These are phyloP conservation scores for Pseudogymnoascus sp. DNA, from an alignment of 2,329 filamentous ascomycete species.

Conservation along the genomic window DNA sequence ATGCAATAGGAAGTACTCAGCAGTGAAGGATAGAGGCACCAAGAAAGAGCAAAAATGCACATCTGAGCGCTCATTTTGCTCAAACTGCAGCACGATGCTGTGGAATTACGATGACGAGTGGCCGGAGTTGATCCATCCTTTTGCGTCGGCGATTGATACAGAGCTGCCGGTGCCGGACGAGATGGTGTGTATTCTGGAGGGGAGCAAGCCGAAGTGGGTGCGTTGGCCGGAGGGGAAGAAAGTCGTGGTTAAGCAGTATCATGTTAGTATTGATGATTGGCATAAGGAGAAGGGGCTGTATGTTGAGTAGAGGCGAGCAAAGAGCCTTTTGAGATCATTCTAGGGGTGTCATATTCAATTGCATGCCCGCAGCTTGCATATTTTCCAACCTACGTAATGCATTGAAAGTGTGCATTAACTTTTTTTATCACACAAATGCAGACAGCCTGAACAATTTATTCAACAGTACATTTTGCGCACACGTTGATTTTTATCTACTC, in stretches of 20 bases:
- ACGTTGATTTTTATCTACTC: slow-evolving; percentile 3
- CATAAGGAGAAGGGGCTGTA: slow-evolving; percentile 35
- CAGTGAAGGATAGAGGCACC: slow-evolving; percentile 37
- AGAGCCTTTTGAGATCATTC: neutral
- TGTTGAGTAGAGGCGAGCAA: slow-evolving; percentile 11
- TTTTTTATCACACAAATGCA: neutral
- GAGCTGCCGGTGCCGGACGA: slow-evolving; percentile 37
- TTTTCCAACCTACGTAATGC: neutral
- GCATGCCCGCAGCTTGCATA: neutral
- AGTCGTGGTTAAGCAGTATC: slow-evolving; percentile 33
- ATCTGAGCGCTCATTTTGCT: slow-evolving; percentile 41
- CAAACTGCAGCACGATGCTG: slow-evolving; percentile 39
- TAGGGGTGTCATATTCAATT: neutral
- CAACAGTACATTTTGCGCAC: neutral
- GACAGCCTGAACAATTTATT: neutral
- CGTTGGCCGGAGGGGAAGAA: slow-evolving; percentile 42
- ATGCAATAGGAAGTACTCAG: slow-evolving; percentile 36
- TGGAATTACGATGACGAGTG: slow-evolving; percentile 41
- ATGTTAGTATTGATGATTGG: slow-evolving; percentile 38
- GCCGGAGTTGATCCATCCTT: slow-evolving; percentile 43
- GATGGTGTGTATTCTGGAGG: slow-evolving; percentile 39
- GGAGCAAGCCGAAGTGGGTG: slow-evolving; percentile 39
- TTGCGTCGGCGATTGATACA: slow-evolving; percentile 42
- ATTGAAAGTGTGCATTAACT: neutral
- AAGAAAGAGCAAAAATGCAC: slow-evolving; percentile 31